phyloP scores from a whole-genome alignment of 768 basidiomycete species.

The Gyrodon lividus region DNA sequence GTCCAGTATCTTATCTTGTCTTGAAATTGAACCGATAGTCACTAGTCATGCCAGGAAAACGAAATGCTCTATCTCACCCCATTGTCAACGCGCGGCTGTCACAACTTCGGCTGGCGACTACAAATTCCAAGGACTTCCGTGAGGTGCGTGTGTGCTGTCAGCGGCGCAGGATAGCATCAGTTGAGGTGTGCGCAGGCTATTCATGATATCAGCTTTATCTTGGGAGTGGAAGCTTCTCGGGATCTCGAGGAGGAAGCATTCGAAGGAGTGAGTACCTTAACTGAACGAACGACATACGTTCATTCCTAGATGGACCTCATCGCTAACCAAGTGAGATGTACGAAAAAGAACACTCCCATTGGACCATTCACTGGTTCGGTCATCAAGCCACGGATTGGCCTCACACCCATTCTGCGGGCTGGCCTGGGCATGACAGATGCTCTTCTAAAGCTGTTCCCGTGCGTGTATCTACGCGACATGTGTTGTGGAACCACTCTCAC shows the following conservation, averaged over 20 bases:
- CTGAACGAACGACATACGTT: not conserved
- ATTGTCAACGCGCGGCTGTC: conserved; percentile 73
- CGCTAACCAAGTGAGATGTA: not conserved
- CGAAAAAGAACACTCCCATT: conserved; percentile 69
- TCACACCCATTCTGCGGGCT: conserved; percentile 90
- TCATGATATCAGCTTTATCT: conserved; percentile 67
- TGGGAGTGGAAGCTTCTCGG: conserved; percentile 83
- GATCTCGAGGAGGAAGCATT: conserved; percentile 62
- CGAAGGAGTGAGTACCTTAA: conserved; percentile 51
- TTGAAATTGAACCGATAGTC: conserved; percentile 3
- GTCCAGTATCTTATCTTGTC: not conserved
- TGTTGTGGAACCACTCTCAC: conserved; percentile 1
- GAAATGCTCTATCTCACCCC: conserved; percentile 66
- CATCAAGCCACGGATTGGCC: conserved; percentile 76
- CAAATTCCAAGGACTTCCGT: conserved; percentile 72
- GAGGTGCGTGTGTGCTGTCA: conserved; percentile 52
- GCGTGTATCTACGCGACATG: conserved; percentile 30
- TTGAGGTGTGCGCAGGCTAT: conserved; percentile 54
- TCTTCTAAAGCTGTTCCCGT: conserved; percentile 82
- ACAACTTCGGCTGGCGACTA: conserved; percentile 60
- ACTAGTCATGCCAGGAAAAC: conserved; percentile 35
- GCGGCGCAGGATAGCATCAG: not conserved
- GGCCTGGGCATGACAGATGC: conserved; percentile 94
- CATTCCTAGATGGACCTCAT: not conserved
- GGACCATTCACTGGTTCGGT: conserved; percentile 72